Evolutionary conservation across 257 asterid species (phyloP).

Genomic region (Mitragyna speciosa): DNA sequence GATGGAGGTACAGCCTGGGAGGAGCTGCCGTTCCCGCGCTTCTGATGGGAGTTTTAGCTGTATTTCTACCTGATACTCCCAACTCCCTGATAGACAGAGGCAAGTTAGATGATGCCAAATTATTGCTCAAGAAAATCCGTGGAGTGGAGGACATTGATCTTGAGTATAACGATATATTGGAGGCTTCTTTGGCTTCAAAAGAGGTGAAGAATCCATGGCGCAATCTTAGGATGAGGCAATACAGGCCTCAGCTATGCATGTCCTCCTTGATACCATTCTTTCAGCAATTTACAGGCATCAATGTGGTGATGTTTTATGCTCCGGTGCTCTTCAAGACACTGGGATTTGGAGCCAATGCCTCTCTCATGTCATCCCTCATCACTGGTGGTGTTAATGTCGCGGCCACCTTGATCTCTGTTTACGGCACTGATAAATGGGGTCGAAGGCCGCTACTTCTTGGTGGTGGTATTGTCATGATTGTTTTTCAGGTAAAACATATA

Average conservation of each 20-base stretch:
- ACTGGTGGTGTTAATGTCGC: neutral
- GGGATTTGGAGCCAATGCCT: neutral
- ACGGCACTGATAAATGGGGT: conserved; percentile 13
- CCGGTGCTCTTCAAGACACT: conserved; percentile 21
- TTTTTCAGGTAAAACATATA: neutral
- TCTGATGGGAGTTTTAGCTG: conserved; percentile 1
- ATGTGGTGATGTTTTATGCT: conserved; percentile 29
- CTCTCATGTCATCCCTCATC: conserved; percentile 9
- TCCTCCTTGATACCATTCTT: conserved; percentile 5
- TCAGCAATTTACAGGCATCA: conserved; percentile 32
- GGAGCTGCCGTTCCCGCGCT: conserved; percentile 17
- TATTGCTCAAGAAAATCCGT: neutral
- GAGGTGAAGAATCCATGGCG: conserved; percentile 8
- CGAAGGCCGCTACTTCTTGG: neutral
- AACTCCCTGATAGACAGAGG: conserved; percentile 22
- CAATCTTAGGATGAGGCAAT: conserved; percentile 3
- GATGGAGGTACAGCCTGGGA: conserved; percentile 25
- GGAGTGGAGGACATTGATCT: conserved; percentile 23
- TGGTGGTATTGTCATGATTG: conserved; percentile 5
- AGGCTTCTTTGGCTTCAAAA: neutral
- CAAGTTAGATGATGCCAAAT: conserved; percentile 13
- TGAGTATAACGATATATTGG: neutral
- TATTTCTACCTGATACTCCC: conserved; percentile 24
- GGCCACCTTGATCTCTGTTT: conserved; percentile 1
- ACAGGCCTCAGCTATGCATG: conserved; percentile 19